Percentiles rank a stretch among this genome's conserved stretches.
phyloP scores from a whole-genome alignment of 345 rosid genomes.

The Bruguiera parviflora region DNA sequence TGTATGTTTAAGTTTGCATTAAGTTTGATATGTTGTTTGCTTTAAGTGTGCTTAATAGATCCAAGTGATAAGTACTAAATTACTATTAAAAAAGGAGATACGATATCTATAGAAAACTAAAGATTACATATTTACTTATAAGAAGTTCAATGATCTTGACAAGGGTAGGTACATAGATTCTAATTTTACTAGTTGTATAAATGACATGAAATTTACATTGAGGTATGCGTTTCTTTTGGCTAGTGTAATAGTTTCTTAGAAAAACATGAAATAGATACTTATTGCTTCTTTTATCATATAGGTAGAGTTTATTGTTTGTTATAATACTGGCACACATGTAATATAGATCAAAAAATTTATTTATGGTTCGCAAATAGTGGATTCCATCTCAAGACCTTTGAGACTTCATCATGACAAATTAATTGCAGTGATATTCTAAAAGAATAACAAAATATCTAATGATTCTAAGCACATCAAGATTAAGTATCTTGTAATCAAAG shows the following conservation, averaged over 20 bases:
- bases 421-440: not conserved
- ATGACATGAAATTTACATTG: not conserved
- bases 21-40: too few species aligned
- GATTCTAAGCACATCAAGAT: not conserved
- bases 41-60: too few species aligned
- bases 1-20: too few species aligned
- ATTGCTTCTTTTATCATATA: not conserved
- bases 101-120: not conserved
- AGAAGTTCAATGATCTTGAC: not conserved
- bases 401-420: not conserved
- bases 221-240: not conserved
- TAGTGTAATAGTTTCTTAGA: not conserved
- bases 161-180: not conserved
- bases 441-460: not conserved
- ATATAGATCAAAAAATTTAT: not conserved
- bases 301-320: not conserved
- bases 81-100: not conserved
- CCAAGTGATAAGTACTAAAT: not conserved
- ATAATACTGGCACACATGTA: not conserved
- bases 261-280: not conserved
- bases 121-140: not conserved
- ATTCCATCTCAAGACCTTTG: not conserved
- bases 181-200: not conserved
- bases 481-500: not conserved
- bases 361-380: not conserved